Percentiles rank a stretch among this genome's conserved stretches.
These are phyloP conservation scores for Nitzschia sp. DNA, from an alignment of 108 stramenopile species.

Conservation along the genomic window DNA sequence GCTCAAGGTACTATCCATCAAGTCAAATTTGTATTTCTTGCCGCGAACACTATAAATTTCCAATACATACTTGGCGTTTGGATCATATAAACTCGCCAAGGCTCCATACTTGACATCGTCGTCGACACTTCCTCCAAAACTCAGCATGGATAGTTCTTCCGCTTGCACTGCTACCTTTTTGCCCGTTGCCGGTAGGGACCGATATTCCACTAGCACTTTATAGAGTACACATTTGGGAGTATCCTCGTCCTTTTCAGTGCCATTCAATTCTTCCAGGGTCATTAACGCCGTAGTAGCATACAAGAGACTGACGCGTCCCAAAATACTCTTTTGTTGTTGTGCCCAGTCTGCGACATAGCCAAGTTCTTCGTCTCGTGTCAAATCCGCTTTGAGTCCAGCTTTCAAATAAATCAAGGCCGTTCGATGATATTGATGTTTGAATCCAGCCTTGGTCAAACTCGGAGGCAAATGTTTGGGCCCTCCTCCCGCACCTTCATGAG, in stretches of 20 bases:
- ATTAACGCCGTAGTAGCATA: constrained; percentile 45
- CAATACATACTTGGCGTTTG: constrained; percentile 55
- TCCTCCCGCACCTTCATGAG: constrained; percentile 14
- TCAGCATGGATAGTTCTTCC: constrained; percentile 63
- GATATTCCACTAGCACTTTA: constrained; percentile 50
- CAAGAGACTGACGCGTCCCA: constrained; percentile 41
- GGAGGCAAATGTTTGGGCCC: constrained; percentile 35
- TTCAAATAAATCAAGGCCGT: constrained; percentile 38
- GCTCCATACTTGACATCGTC: constrained; percentile 69
- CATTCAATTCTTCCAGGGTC: constrained; percentile 46
- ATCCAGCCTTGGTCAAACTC: constrained; percentile 31
- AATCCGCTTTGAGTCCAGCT: background rate
- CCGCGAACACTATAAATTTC: constrained; percentile 55
- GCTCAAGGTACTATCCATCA: constrained; percentile 55
- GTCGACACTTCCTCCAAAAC: constrained; percentile 62
- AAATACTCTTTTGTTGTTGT: constrained; percentile 21
- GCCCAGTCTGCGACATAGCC: constrained; percentile 6
- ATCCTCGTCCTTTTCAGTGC: constrained; percentile 34
- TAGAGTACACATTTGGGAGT: constrained; percentile 43
- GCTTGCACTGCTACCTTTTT: constrained; percentile 47
- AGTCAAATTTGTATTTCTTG: constrained; percentile 65
- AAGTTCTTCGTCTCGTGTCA: constrained; percentile 21
- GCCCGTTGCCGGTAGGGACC: constrained; percentile 53
- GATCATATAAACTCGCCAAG: constrained; percentile 55
- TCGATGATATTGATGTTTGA: constrained; percentile 40